Evolutionary conservation across 176 grass and related monocot genomes (phyloP).

Genomic region (Urochloa ruziziensis): DNA sequence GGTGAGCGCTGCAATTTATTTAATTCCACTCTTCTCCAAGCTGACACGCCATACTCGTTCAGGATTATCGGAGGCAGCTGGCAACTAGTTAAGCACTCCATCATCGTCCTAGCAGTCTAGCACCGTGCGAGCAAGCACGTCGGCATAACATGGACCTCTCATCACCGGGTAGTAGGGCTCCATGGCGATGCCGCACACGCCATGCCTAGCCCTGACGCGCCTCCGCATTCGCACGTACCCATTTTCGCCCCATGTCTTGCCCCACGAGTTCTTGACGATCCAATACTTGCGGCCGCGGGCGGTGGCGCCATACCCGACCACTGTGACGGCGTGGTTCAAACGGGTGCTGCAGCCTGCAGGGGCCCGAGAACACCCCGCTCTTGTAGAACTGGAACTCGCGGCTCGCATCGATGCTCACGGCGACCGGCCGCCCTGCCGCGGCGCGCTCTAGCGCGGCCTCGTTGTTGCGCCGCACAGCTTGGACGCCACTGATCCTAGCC

Average conservation of each 20-base stretch:
- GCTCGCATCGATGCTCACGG: background rate
- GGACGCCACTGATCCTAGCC: background rate
- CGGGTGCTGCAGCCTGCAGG: slow-evolving; percentile 12
- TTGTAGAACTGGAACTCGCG: background rate
- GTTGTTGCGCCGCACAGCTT: background rate
- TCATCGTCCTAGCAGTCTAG: too few species aligned
- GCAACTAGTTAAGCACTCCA: too few species aligned
- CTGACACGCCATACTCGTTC: too few species aligned
- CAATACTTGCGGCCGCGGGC: background rate
- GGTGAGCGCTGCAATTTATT: too few species aligned
- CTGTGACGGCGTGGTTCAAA: slow-evolving; percentile 2
- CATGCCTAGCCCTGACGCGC: background rate
- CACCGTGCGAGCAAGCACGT: background rate
- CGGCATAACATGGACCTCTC: background rate
- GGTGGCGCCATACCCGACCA: slow-evolving; percentile 17
- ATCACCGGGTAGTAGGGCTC: background rate
- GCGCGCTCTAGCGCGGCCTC: slow-evolving; percentile 25
- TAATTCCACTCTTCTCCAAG: too few species aligned
- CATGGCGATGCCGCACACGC: slow-evolving; percentile 3
- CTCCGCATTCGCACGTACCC: slow-evolving; percentile 8
- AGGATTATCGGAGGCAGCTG: too few species aligned
- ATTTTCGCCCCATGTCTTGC: background rate
- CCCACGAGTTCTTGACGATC: slow-evolving; percentile 35
- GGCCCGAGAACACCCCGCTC: slow-evolving; percentile 18
- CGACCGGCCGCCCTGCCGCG: slow-evolving; percentile 31